Base-by-base conservation (phyloP, 495 filamentous ascomycete genomes). In the Aspergillus hancockii region DNA sequence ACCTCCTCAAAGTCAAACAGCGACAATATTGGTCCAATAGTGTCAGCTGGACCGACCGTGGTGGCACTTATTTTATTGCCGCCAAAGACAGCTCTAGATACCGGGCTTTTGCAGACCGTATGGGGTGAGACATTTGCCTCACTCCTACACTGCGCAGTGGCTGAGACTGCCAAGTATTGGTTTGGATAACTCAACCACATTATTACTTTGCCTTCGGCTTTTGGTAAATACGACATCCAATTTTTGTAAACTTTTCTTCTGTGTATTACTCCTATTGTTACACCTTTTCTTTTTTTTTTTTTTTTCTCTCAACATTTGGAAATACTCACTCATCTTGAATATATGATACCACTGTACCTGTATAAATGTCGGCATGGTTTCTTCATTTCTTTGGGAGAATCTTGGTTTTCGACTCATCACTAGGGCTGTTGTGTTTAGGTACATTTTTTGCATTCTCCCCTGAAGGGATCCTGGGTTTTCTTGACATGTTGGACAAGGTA, bases 31-130 rank as follows among this genome's bases (percentile, higher is more conserved):
- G 87, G 65, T 88, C 87, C 28, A 85, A 86, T 41, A 87, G 84
- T 65, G 94, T 98, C 60, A 97, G 92, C 72, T 98, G 94, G 94
- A 95, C 90, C 3, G 86, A 88, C 64, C 84, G 86, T 57, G 83
- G 86, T 22, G 95, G 92, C 41, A 85, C 85, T 49, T 98, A 92
- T 66, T 96, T 87, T 65, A 89, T 98, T 61, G 90, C 92, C 47
- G 93, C 83, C 10, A 95, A 92, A 74, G 92, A 96, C 61, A 82
- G 82, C 62, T 78, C 78, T 22, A 71, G 72, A 43, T 66, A 84
- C 54, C 79, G 77, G 47, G 72, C 72, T 1, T 83, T 83, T 63
- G 70, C 69, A 43, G 76, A 82, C 25, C 70, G 63, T 45, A 64
- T 67, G 54, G 25, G 61, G 19, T 78, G 57, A 73, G 34, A n/a